phyloP scores from a whole-genome alignment of 2,329 filamentous ascomycete genomes.

The Zymoseptoria ardabiliae region DNA sequence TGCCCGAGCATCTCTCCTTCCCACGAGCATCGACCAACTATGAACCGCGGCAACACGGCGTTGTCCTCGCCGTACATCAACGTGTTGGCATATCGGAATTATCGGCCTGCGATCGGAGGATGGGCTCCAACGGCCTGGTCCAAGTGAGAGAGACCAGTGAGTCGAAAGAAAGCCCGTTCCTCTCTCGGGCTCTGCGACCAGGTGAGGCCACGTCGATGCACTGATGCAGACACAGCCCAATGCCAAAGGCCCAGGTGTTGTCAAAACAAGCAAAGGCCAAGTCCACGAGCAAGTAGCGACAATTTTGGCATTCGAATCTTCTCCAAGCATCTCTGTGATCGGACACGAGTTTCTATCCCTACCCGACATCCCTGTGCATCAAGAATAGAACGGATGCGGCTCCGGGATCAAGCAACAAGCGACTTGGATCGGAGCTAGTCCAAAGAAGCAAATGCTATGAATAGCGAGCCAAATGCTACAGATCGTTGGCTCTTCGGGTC shows the following conservation, averaged over 20 bases:
- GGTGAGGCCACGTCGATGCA: too few relatives aligned
- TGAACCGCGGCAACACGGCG: too few relatives aligned
- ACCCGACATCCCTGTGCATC: neutral
- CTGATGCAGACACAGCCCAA: neutral
- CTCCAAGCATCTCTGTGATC: neutral
- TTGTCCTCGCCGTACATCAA: too few relatives aligned
- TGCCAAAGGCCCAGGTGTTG: neutral
- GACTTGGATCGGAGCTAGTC: neutral
- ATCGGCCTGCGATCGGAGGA: too few relatives aligned
- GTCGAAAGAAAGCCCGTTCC: too few relatives aligned
- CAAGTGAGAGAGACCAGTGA: too few relatives aligned
- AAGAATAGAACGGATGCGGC: neutral
- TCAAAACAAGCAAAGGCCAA: neutral
- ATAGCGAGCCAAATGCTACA: neutral
- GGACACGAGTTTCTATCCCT: neutral
- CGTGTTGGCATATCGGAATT: too few relatives aligned
- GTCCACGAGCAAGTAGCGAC: neutral
- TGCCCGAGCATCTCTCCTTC: too few relatives aligned
- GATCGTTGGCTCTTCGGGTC: neutral
- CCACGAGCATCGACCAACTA: too few relatives aligned
- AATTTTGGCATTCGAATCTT: neutral
- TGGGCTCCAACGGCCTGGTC: too few relatives aligned
- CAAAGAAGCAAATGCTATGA: neutral
- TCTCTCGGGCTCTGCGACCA: too few relatives aligned
- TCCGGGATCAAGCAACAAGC: neutral